Base-by-base conservation (phyloP, 2,329 filamentous ascomycete genomes). In the Ophiostoma angusticollis region DNA sequence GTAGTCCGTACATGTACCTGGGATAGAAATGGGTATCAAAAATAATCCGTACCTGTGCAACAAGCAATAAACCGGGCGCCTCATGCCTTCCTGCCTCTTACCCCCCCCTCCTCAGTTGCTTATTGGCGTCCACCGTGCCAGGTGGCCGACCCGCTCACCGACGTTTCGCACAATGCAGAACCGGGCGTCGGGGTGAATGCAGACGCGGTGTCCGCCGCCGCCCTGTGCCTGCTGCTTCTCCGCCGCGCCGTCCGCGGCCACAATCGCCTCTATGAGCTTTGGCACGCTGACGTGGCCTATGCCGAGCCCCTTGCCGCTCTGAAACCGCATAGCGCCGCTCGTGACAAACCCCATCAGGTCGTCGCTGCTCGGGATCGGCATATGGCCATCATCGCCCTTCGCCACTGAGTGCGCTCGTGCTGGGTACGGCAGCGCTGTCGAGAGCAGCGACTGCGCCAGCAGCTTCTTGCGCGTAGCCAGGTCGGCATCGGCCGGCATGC, bases 311-410 rank as follows among this genome's bases (percentile, higher is more conserved):
- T 70, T 72, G 0, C 89, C 91, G 47, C 81, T 74, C 2, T 74
- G 72, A 2, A 96, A 69, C 51, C 80, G 86, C 55, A 80, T 94
- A 36, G 83, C 80, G 0, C 89, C 91, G 1, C 80, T 81, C 2
- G 86, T 95, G 18, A 95, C 78, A 55, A 93, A 98, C 0, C 91
- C 91, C 36, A 96, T 73, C 11, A 96, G 65, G 54, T 95, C 83
- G 17, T 72, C 66, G 45, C 77, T 76, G 9, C 68, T 66, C 0
- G 89, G 89, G n/a, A 86, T 75, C 0, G 76, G 53, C 1, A 80
- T 79, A 48, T 84, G 74, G 0, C 59, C 54, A 0, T 58, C 54
- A 59, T 68, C 54, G 45, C 59, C 56, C 36, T 49, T 53, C 40
- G 54, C 55, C 44, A 58, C 64, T 11, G 53, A 50, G 4, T 53